Evolutionary conservation across 2,329 filamentous ascomycete genomes (phyloP).

Genomic region (Periconia digitata): DNA sequence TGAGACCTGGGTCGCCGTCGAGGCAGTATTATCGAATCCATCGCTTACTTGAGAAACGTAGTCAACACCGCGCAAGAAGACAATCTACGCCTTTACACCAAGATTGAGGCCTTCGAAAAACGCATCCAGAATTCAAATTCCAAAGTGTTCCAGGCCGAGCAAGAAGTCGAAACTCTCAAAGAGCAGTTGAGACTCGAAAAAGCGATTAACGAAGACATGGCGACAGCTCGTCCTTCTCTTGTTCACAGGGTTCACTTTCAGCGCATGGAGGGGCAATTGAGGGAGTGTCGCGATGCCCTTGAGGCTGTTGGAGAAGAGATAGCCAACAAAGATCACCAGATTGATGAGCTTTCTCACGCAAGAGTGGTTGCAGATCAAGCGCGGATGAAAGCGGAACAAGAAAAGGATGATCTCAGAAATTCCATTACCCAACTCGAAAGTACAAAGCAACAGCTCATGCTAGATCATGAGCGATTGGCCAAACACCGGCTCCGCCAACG

Average conservation of each 20-base stretch:
- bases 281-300: conserved; percentile 24
- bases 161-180: conserved; percentile 25
- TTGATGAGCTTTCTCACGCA: conserved; percentile 22
- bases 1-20: no score
- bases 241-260: conserved; percentile 39
- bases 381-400: conserved; percentile 23
- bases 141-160: conserved; percentile 25
- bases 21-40: no score
- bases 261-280: conserved; percentile 34
- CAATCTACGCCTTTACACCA: conserved; percentile 31
- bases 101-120: conserved; percentile 32
- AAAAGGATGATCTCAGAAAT: conserved; percentile 29
- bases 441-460: conserved; percentile 35
- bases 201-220: conserved; percentile 30
- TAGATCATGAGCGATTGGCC: conserved; percentile 33
- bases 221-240: conserved; percentile 31
- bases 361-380: conserved; percentile 17
- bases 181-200: conserved; percentile 30
- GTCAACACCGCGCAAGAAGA: conserved; percentile 37
- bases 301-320: conserved; percentile 26
- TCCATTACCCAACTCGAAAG: conserved; percentile 24
- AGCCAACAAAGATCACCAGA: conserved; percentile 19
- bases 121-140: conserved; percentile 32
- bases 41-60: neutral
- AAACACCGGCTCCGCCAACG: conserved; percentile 24